Evolutionary conservation across 1,284 basidiomycete species (phyloP).

Genomic region (Trichosporon sp.): DNA sequence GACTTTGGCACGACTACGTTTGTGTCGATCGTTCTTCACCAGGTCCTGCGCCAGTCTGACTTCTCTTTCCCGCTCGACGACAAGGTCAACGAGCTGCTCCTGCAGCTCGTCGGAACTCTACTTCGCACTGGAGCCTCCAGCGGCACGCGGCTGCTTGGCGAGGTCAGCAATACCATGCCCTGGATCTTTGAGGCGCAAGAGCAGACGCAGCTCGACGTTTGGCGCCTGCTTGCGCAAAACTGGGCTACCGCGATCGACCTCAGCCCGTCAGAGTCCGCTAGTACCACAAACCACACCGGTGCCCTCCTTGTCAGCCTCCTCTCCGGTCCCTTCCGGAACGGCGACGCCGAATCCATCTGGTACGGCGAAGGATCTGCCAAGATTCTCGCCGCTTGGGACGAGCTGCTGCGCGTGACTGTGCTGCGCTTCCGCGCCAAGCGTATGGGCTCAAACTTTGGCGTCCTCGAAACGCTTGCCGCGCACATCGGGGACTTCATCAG

Average conservation of each 20-base stretch:
- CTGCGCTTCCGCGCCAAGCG: conserved; percentile 47
- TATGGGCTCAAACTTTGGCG: conserved; percentile 48
- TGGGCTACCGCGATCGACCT: conserved; percentile 43
- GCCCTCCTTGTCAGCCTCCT: conserved; percentile 48
- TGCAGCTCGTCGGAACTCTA: conserved; percentile 30
- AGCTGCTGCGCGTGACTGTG: conserved; percentile 41
- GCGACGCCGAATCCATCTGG: conserved; percentile 42
- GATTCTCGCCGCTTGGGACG: conserved; percentile 43
- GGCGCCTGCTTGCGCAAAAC: conserved; percentile 44
- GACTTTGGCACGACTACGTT: conserved; percentile 32
- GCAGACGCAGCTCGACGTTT: conserved; percentile 44
- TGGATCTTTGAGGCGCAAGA: conserved; percentile 45
- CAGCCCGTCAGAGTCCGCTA: conserved; percentile 33
- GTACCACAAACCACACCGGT: conserved; percentile 48
- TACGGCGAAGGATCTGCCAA: conserved; percentile 35
- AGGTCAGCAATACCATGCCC: conserved; percentile 48
- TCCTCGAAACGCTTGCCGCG: conserved; percentile 48
- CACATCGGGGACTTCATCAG: conserved; percentile 45
- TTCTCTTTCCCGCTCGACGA: conserved; percentile 28
- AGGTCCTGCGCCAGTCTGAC: conserved; percentile 37
- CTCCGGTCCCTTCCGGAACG: conserved; percentile 45
- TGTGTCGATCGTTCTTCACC: conserved; percentile 40
- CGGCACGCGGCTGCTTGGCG: conserved; percentile 44
- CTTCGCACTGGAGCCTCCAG: conserved; percentile 36
- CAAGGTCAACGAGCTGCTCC: conserved; percentile 28